Percentiles rank a stretch among this genome's conserved stretches.
These are phyloP conservation scores for Litsea cubeba DNA, from an alignment of 164 flowering plant genomes.

Conservation along the genomic window DNA sequence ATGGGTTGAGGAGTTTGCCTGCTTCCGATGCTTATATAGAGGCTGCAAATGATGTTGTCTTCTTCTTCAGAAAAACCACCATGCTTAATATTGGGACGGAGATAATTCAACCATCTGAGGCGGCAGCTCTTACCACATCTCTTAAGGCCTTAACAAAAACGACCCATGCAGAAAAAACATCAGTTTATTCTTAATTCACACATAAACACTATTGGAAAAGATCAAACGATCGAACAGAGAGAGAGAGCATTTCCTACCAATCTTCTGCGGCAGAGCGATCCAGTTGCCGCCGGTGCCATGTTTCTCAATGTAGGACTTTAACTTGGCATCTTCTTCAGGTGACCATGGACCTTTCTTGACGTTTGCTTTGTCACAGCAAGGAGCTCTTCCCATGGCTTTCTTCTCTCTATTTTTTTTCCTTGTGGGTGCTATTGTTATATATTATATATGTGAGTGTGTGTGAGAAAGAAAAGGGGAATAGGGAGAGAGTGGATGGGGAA, in stretches of 20 bases:
- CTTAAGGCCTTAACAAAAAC: constrained; percentile 50
- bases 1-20: constrained; percentile 32
- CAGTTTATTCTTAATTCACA: neutral
- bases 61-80: constrained; percentile 90
- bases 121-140: constrained; percentile 94
- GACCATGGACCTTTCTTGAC: constrained; percentile 97
- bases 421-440: constrained; percentile 1
- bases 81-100: constrained; percentile 80
- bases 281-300: constrained; percentile 85
- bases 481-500: constrained; percentile 15
- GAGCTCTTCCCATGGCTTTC: constrained; percentile 78
- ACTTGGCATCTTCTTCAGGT: constrained; percentile 82
- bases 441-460: neutral
- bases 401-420: neutral
- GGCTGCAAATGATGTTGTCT: constrained; percentile 79
- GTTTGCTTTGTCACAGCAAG: constrained; percentile 86
- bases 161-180: neutral
- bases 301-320: constrained; percentile 60
- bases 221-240: no score
- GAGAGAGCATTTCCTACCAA: constrained; percentile 37
- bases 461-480: constrained; percentile 35
- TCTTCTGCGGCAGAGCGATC: constrained; percentile 84
- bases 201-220: no score
- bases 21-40: constrained; percentile 79
- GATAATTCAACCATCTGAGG: constrained; percentile 83